phyloP scores from a whole-genome alignment of 768 basidiomycete genomes.

The Auricularia sp. region DNA sequence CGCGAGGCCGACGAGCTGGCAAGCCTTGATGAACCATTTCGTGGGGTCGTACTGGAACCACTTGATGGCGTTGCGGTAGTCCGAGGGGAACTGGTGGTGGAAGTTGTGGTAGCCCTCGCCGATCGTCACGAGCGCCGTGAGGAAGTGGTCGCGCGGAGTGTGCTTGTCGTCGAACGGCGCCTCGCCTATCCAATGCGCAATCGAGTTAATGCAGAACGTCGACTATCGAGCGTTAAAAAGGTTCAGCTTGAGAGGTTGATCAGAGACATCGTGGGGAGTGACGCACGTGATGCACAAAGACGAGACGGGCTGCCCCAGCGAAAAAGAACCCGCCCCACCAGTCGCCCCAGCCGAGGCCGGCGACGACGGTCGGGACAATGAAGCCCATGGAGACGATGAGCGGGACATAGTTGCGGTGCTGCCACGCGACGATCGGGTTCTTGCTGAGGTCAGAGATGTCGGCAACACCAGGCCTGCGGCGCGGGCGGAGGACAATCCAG shows the following conservation, averaged over 20 bases:
- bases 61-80: conserved; percentile 92
- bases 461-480: conserved; percentile 79
- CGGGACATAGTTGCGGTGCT: conserved; percentile 68
- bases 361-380: conserved; percentile 64
- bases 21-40: conserved; percentile 79
- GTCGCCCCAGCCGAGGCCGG: conserved; percentile 79
- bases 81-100: conserved; percentile 96
- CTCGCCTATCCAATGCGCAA: conserved; percentile 94
- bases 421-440: conserved; percentile 76
- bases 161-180: conserved; percentile 92
- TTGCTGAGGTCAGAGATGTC: conserved; percentile 80
- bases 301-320: conserved; percentile 66
- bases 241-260: neutral
- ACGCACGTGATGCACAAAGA: conserved; percentile 82
- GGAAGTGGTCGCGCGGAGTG: conserved; percentile 78
- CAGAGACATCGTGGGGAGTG: neutral
- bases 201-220: conserved; percentile 94
- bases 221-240: conserved; percentile 40
- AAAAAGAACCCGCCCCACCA: conserved; percentile 79
- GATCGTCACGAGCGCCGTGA: conserved; percentile 84
- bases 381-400: conserved; percentile 65
- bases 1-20: conserved; percentile 53
- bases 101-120: conserved; percentile 99
- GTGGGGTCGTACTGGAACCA: conserved; percentile 93
- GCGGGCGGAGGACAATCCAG: conserved; percentile 91